Conservation (phyloP, 2,329 filamentous ascomycete genomes). For the Clonostachys rosea region DNA sequence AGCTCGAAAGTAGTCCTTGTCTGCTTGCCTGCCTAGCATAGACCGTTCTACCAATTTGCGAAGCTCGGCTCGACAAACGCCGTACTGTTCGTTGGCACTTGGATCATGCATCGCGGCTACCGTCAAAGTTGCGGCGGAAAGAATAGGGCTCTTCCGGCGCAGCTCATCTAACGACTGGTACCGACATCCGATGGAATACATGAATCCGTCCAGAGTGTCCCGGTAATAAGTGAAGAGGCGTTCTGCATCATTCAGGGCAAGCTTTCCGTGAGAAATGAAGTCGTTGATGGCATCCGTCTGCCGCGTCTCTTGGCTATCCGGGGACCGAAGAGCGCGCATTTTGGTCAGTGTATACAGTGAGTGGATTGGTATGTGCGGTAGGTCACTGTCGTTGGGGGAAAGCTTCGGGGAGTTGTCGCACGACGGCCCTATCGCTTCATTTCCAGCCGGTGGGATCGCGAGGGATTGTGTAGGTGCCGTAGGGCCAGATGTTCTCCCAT, state of each 20-base stretch:
- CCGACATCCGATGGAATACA: constrained; percentile 44
- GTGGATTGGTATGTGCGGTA: constrained; percentile 30
- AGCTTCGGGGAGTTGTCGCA: constrained; percentile 13
- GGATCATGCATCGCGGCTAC: constrained; percentile 55
- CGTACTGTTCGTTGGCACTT: constrained; percentile 43
- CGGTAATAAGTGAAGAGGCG: constrained; percentile 45
- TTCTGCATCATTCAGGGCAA: constrained; percentile 42
- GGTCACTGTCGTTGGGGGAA: constrained; percentile 12
- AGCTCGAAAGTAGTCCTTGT: constrained; percentile 49
- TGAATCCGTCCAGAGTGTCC: constrained; percentile 41
- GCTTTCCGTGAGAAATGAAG: constrained; percentile 29
- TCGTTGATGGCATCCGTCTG: constrained; percentile 11
- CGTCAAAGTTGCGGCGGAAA: constrained; percentile 51
- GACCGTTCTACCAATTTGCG: constrained; percentile 44
- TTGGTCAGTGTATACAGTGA: constrained; percentile 30
- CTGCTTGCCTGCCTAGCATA: constrained; percentile 24
- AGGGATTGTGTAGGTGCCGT: neutral
- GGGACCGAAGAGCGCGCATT: constrained; percentile 25
- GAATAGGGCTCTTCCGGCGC: constrained; percentile 47
- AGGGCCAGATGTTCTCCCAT: constrained; percentile 6
- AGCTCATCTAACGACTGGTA: constrained; percentile 45
- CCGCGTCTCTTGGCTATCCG: constrained; percentile 12
- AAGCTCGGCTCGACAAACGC: constrained; percentile 48
- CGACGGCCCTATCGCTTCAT: constrained; percentile 4
- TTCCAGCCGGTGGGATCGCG: constrained; percentile 18